phyloP scores from a whole-genome alignment of 2,329 filamentous ascomycete genomes.

The Sclerotinia spermophila region DNA sequence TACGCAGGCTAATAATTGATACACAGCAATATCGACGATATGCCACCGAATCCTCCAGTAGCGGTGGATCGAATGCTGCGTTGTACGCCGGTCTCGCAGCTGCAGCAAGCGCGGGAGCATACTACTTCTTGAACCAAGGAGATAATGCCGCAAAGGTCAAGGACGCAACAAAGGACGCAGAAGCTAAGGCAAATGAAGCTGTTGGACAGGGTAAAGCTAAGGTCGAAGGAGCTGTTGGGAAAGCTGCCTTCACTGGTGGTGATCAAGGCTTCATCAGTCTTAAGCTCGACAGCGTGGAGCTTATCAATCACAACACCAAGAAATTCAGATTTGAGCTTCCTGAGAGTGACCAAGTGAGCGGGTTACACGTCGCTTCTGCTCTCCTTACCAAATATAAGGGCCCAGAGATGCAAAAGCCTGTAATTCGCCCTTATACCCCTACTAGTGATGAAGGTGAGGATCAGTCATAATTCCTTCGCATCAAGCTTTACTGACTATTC shows the following conservation, averaged over 20 bases:
- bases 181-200: conserved; percentile 49
- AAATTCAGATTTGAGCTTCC: conserved; percentile 83
- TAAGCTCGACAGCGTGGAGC: conserved; percentile 72
- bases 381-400: conserved; percentile 90
- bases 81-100: conserved; percentile 60
- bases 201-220: conserved; percentile 29
- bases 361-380: conserved; percentile 77
- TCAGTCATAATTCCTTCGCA: background rate
- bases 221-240: conserved; percentile 38
- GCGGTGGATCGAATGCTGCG: conserved; percentile 53
- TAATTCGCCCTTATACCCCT: conserved; percentile 90
- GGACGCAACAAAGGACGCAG: conserved; percentile 54
- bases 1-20: conserved; percentile 15
- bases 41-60: conserved; percentile 55
- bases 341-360: conserved; percentile 78
- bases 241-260: conserved; percentile 67
- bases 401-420: conserved; percentile 76
- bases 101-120: conserved; percentile 53
- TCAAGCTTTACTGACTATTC: conserved; percentile 21
- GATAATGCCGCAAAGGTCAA: conserved; percentile 51
- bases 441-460: conserved; percentile 73
- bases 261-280: conserved; percentile 87
- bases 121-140: conserved; percentile 48
- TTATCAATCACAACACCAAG: conserved; percentile 93
- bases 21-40: conserved; percentile 65